Percentiles rank a stretch among this genome's conserved stretches.
These are phyloP conservation scores for Beauveria sp. DNA, from an alignment of 2,329 filamentous ascomycete genomes.

Conservation along the genomic window DNA sequence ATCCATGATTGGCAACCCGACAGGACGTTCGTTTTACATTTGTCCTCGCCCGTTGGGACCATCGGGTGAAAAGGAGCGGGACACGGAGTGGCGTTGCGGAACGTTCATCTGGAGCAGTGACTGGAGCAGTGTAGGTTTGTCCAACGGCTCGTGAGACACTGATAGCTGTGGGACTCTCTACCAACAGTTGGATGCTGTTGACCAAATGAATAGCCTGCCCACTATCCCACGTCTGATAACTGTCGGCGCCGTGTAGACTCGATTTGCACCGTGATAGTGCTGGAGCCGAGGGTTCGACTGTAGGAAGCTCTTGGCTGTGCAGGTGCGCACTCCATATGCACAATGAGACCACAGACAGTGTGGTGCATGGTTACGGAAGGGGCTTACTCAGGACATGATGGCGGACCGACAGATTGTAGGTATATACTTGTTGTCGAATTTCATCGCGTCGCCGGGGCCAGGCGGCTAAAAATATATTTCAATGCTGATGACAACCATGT, in stretches of 20 bases:
- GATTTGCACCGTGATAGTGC: neutral
- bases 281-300: neutral
- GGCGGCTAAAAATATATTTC: neutral
- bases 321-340: neutral
- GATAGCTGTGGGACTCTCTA: no score
- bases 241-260: neutral
- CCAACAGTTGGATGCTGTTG: neutral
- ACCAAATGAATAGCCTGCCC: neutral
- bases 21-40: conserved; percentile 56
- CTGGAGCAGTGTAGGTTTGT: conserved; percentile 33
- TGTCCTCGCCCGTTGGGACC: conserved; percentile 71
- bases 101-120: conserved; percentile 72
- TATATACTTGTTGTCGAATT: no score
- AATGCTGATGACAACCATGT: neutral
- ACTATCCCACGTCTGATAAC: neutral
- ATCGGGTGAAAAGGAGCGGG: conserved; percentile 74
- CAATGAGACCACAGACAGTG: neutral
- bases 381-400: no score
- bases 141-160: neutral
- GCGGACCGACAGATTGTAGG: no score
- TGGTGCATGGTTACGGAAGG: no score
- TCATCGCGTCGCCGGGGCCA: neutral
- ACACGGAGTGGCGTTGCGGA: conserved; percentile 77
- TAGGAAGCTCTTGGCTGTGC: neutral
- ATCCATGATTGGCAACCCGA: neutral